Evolutionary conservation across 192 early-diverging fungal genomes (phyloP).

Genomic region (Dissophora ornata): DNA sequence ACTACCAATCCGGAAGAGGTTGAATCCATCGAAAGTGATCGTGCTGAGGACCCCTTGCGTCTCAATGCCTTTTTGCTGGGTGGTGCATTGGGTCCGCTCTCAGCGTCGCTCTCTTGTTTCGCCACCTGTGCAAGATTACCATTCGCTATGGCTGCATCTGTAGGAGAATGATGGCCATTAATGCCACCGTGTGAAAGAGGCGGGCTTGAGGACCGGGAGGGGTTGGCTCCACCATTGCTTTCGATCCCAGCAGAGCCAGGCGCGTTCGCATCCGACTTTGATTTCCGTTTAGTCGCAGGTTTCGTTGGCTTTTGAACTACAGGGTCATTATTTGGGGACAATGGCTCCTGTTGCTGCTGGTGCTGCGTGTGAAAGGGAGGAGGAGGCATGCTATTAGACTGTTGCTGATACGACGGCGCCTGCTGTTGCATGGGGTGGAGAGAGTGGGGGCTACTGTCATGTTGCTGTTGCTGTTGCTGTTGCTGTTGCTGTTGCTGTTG

Average conservation of each 20-base stretch:
- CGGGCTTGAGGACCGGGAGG: slow-evolving; percentile 26
- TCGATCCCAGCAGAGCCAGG: background rate
- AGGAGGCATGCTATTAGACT: slow-evolving; percentile 12
- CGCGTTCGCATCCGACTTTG: slow-evolving; percentile 18
- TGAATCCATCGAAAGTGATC: slow-evolving; percentile 19
- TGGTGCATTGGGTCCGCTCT: slow-evolving; percentile 12
- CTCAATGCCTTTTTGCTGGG: slow-evolving; percentile 22
- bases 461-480: slow-evolving; percentile 32
- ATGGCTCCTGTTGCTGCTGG: slow-evolving; percentile 6
- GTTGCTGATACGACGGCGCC: slow-evolving; percentile 12
- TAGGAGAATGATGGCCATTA: slow-evolving; percentile 13
- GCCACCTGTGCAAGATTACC: slow-evolving; percentile 1
- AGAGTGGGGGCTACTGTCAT: slow-evolving; percentile 8
- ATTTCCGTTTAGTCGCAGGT: slow-evolving; percentile 24
- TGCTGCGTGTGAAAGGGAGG: slow-evolving; percentile 6
- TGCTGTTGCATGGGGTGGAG: slow-evolving; percentile 14
- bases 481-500: slow-evolving; percentile 35
- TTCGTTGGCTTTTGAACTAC: background rate
- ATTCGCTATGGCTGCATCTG: background rate
- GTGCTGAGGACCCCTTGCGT: slow-evolving; percentile 29
- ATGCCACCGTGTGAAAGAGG: background rate
- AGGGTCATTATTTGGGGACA: background rate
- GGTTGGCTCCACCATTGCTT: slow-evolving; percentile 2
- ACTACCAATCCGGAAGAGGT: slow-evolving; percentile 16
- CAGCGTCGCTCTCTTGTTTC: slow-evolving; percentile 2